Percentiles rank a stretch among this genome's conserved stretches.
Conservation (phyloP, 2,329 filamentous ascomycete genomes). For the Ceratocystis albifundus region DNA sequence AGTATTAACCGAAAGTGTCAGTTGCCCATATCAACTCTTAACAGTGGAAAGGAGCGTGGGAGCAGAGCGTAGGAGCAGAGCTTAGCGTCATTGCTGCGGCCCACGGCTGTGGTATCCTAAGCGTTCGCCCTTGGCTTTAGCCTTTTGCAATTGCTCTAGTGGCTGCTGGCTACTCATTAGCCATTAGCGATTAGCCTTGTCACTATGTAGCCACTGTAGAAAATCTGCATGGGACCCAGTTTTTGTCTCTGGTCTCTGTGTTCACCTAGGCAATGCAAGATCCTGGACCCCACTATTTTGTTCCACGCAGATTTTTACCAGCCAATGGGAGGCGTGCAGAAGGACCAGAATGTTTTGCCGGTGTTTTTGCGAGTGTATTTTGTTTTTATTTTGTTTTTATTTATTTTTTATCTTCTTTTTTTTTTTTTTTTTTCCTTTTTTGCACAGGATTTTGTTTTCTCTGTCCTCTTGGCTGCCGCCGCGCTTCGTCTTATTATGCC, state of each 20-base stretch:
- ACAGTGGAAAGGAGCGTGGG: neutral
- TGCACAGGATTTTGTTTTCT: neutral
- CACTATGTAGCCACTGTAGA: neutral
- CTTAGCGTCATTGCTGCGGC: neutral
- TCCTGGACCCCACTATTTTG: neutral
- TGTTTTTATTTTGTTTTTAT: neutral
- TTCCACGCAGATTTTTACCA: neutral
- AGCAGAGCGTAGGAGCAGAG: too few species aligned
- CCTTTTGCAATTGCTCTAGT: neutral
- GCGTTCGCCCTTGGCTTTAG: too few species aligned
- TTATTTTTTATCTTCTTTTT: neutral
- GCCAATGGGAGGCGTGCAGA: neutral
- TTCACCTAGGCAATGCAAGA: constrained; percentile 2
- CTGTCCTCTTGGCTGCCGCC: neutral
- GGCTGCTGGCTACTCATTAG: neutral
- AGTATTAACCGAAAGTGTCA: neutral
- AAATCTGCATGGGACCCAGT: neutral
- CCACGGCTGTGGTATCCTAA: too few species aligned
- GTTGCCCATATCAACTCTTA: neutral
- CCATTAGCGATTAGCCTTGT: neutral
- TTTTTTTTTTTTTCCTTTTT: neutral
- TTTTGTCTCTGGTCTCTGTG: neutral
- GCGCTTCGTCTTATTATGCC: neutral
- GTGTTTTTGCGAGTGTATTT: too few species aligned
- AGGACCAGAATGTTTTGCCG: too few species aligned